phyloP scores from a whole-genome alignment of 306 rosid species.

The Castanea mollissima region DNA sequence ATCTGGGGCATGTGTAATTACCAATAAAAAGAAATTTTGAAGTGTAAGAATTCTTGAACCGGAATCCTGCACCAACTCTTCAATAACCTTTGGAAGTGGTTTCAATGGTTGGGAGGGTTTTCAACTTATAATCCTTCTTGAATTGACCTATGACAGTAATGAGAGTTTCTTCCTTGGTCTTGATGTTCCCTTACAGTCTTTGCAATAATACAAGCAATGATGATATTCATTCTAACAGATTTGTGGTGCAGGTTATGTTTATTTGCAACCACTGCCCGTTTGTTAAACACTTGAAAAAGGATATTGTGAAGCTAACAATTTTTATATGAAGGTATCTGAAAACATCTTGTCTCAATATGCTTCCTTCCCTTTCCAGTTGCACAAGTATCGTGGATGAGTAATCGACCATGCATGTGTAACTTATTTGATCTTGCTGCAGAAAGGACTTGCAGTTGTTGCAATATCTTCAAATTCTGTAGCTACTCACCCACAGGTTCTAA shows the following conservation, averaged over 20 bases:
- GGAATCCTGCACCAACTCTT: too few species aligned
- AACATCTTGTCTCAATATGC: slow-evolving; percentile 1
- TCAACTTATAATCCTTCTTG: too few species aligned
- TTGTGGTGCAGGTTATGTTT: slow-evolving; percentile 85
- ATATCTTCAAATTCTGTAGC: slow-evolving; percentile 83
- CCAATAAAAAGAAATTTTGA: too few species aligned
- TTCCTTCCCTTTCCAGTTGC: slow-evolving; percentile 15
- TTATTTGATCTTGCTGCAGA: slow-evolving; percentile 44
- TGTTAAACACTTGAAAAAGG: slow-evolving; percentile 77
- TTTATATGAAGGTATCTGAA: slow-evolving; percentile 69
- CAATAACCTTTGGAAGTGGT: too few species aligned
- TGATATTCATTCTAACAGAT: not conserved
- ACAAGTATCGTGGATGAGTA: not conserved
- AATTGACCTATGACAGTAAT: too few species aligned
- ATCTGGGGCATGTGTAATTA: too few species aligned
- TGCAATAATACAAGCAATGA: not conserved
- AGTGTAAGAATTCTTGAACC: too few species aligned
- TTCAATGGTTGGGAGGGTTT: too few species aligned
- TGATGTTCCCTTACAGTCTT: too few species aligned
- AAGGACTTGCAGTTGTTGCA: slow-evolving; percentile 78
- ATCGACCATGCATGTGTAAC: slow-evolving; percentile 6
- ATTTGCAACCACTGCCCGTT: slow-evolving; percentile 97
- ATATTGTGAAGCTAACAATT: slow-evolving; percentile 68
- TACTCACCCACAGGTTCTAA: slow-evolving; percentile 86
- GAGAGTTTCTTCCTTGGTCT: too few species aligned